Evolutionary conservation across 1,284 basidiomycete genomes (phyloP).

Genomic region (Farysia itapuensis): DNA sequence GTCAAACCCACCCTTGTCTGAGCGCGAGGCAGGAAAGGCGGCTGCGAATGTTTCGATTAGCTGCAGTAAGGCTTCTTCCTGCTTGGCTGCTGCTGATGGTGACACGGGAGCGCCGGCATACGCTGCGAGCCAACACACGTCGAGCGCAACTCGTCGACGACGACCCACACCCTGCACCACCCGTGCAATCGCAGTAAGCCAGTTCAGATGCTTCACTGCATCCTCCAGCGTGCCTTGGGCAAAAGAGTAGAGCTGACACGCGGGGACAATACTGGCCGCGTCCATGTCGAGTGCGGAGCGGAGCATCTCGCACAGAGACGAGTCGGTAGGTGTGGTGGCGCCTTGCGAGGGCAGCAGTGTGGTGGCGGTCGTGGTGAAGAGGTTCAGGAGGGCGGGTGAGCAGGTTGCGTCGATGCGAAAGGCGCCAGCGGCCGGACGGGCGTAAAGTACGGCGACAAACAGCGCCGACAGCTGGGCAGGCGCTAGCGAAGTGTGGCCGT

Average conservation of each 20-base stretch:
- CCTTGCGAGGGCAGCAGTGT: too few species aligned
- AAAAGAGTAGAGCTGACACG: constrained; percentile 10
- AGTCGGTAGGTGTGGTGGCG: background rate
- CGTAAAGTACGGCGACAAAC: constrained; percentile 8
- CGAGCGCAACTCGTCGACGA: constrained; percentile 1
- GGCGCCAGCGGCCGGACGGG: constrained; percentile 14
- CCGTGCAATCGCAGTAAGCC: constrained; percentile 4
- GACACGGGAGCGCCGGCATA: constrained; percentile 3
- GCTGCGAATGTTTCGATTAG: background rate
- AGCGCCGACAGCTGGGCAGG: background rate
- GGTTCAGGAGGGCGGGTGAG: background rate
- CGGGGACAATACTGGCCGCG: constrained; percentile 4
- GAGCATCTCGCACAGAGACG: constrained; percentile 1
- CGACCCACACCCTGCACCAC: constrained; percentile 4
- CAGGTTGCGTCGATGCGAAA: constrained; percentile 8
- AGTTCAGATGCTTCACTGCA: constrained; percentile 3
- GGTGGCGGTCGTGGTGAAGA: background rate
- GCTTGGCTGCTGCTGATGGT: too few species aligned
- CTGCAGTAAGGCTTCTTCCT: constrained; percentile 1
- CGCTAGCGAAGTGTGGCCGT: background rate
- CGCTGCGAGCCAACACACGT: constrained; percentile 28
- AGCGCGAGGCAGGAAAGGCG: background rate
- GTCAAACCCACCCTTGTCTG: background rate
- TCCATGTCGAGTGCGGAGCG: constrained; percentile 2
- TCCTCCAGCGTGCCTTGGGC: background rate